A percentile compares a stretch with the other conserved stretches of the same genome.
Conservation (phyloP, 2,329 filamentous ascomycete species). For the Didymella arachidicola region DNA sequence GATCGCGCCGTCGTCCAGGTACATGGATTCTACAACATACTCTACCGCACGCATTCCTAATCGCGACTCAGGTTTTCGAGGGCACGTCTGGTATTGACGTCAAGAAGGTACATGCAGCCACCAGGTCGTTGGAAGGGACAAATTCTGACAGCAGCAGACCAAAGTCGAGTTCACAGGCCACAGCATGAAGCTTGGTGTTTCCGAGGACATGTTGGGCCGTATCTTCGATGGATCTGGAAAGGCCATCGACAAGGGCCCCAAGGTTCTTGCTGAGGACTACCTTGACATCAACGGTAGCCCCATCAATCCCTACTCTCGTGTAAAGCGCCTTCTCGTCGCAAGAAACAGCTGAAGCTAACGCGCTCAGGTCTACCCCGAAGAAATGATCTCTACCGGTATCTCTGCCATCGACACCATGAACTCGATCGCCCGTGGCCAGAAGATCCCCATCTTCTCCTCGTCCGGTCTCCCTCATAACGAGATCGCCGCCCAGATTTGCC, state of each 20-base stretch:
- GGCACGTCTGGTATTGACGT: conserved; percentile 97
- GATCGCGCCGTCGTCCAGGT: conserved; percentile 95
- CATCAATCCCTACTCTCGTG: conserved; percentile 97
- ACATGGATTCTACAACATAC: conserved; percentile 34
- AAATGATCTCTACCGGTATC: conserved; percentile 99
- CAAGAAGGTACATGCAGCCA: conserved; percentile 72
- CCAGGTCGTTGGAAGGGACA: conserved; percentile 20
- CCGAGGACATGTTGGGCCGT: conserved; percentile 98
- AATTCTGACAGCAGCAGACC: conserved; percentile 65
- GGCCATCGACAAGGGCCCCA: conserved; percentile 98
- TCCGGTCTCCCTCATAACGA: conserved; percentile 99
- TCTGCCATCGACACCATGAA: conserved; percentile 98
- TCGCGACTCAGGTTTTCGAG: conserved; percentile 82
- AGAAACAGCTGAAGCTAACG: conserved; percentile 34
- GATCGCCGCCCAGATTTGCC: conserved; percentile 98
- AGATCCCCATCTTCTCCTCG: conserved; percentile 99
- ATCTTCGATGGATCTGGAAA: conserved; percentile 98
- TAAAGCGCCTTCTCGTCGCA: conserved; percentile 56
- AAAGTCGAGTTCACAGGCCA: conserved; percentile 97
- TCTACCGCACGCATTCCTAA: conserved; percentile 32
- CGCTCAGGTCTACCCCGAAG: conserved; percentile 89
- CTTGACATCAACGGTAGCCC: conserved; percentile 98
- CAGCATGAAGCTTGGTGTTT: conserved; percentile 97
- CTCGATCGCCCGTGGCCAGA: conserved; percentile 93
- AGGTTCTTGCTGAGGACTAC: conserved; percentile 97